phyloP scores from a whole-genome alignment of 176 grass and related monocot genomes.

The Oryza australiensis region DNA sequence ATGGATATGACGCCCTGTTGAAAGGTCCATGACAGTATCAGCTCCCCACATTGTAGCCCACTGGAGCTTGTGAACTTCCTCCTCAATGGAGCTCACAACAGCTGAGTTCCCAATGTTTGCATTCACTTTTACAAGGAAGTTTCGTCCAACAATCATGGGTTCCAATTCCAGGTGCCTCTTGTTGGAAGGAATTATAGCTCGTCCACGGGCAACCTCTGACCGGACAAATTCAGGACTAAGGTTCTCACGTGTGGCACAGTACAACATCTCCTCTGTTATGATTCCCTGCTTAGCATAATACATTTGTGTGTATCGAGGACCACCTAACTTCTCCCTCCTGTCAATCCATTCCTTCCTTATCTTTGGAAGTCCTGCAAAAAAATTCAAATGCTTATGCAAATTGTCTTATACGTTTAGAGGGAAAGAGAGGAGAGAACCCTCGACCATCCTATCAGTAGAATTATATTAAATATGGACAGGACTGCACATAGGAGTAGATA shows the following conservation, averaged over 20 bases:
- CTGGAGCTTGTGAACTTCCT: constrained; percentile 98
- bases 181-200: constrained; percentile 96
- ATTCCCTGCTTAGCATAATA: constrained; percentile 93
- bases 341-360: constrained; percentile 96
- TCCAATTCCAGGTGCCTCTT: constrained; percentile 95
- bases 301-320: constrained; percentile 93
- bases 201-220: constrained; percentile 81
- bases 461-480: not conserved
- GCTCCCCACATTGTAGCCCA: constrained; percentile 99
- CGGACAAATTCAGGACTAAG: constrained; percentile 93
- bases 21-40: constrained; percentile 98
- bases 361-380: constrained; percentile 80
- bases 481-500: not conserved
- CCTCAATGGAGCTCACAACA: constrained; percentile 92
- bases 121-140: constrained; percentile 97
- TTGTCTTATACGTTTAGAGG: not conserved
- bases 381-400: constrained; percentile 8
- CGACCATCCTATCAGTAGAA: not conserved
- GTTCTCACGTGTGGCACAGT: constrained; percentile 88
- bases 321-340: constrained; percentile 68
- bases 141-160: constrained; percentile 97
- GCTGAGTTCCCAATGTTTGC: constrained; percentile 97
- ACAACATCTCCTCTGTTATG: constrained; percentile 97
- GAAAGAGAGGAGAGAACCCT: not conserved
- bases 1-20: constrained; percentile 93